phyloP scores from a whole-genome alignment of 2,329 filamentous ascomycete genomes.

The Penicillium frequentans region DNA sequence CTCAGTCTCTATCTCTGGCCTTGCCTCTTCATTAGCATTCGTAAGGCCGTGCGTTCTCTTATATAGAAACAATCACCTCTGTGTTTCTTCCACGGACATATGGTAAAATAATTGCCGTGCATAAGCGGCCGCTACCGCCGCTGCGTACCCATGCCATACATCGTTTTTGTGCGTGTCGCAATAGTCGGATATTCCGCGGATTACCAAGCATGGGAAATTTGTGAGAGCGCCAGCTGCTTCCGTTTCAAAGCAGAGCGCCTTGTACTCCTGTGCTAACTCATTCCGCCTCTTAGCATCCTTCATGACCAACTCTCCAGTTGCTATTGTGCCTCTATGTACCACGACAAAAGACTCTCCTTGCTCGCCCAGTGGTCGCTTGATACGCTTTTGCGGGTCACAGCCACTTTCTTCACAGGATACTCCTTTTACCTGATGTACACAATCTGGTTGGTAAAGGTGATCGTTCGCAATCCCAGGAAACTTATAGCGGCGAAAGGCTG shows the following conservation, averaged over 20 bases:
- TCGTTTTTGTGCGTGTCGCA: conserved; percentile 25
- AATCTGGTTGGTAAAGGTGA: too few species aligned
- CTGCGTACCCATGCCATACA: conserved; percentile 21
- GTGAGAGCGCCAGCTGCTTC: not conserved
- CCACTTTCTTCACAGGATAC: not conserved
- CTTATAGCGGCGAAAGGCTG: too few species aligned
- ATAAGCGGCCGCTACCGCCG: conserved; percentile 19
- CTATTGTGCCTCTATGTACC: conserved; percentile 20
- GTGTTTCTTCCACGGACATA: not conserved
- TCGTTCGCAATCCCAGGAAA: too few species aligned
- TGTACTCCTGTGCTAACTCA: too few species aligned
- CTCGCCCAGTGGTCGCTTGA: not conserved
- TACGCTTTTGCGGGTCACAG: not conserved
- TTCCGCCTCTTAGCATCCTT: conserved; percentile 8
- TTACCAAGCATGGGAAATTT: conserved; percentile 8
- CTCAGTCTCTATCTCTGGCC: too few species aligned
- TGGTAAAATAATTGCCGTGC: conserved; percentile 8
- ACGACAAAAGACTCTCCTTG: not conserved
- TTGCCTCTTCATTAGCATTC: too few species aligned
- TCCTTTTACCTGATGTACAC: too few species aligned
- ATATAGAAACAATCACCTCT: not conserved
- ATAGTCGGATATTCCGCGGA: conserved; percentile 25
- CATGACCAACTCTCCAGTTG: conserved; percentile 18
- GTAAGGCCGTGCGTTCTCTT: too few species aligned
- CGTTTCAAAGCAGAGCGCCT: not conserved